Percentiles rank a stretch among this genome's conserved stretches.
phyloP scores from a whole-genome alignment of 2,329 filamentous ascomycete genomes.

The Lecanosticta acicola region DNA sequence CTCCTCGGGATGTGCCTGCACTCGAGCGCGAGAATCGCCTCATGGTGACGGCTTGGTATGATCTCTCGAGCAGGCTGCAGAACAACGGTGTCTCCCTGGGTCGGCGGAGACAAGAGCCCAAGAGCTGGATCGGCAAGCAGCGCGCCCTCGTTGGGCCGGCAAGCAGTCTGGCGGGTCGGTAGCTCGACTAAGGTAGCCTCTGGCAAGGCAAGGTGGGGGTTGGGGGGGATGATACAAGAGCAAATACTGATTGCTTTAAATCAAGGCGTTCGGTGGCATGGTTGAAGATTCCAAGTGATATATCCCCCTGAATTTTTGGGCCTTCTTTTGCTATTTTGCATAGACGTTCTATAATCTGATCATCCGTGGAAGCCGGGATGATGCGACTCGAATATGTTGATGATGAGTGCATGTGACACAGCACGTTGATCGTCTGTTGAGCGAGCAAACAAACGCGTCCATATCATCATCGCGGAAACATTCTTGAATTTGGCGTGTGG shows the following conservation, averaged over 20 bases:
- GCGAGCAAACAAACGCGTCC: too few species aligned
- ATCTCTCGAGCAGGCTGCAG: conserved; percentile 70
- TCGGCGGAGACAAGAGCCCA: conserved; percentile 65
- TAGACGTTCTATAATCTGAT: too few species aligned
- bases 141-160: conserved; percentile 44
- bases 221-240: not conserved
- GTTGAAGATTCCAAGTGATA: not conserved
- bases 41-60: conserved; percentile 81
- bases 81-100: conserved; percentile 78
- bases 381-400: too few species aligned
- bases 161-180: not conserved
- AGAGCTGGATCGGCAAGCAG: conserved; percentile 82
- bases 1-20: conserved; percentile 52
- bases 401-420: too few species aligned
- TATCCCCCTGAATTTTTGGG: not conserved
- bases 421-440: too few species aligned
- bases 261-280: not conserved
- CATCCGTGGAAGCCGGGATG: too few species aligned
- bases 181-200: too few species aligned
- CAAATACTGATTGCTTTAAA: not conserved
- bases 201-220: not conserved
- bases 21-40: conserved; percentile 72
- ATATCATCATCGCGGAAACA: too few species aligned
- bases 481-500: too few species aligned
- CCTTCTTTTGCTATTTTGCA: not conserved